These are phyloP conservation scores for Mycena rebaudengoi DNA, from an alignment of 768 basidiomycete species.

Conservation along the genomic window DNA sequence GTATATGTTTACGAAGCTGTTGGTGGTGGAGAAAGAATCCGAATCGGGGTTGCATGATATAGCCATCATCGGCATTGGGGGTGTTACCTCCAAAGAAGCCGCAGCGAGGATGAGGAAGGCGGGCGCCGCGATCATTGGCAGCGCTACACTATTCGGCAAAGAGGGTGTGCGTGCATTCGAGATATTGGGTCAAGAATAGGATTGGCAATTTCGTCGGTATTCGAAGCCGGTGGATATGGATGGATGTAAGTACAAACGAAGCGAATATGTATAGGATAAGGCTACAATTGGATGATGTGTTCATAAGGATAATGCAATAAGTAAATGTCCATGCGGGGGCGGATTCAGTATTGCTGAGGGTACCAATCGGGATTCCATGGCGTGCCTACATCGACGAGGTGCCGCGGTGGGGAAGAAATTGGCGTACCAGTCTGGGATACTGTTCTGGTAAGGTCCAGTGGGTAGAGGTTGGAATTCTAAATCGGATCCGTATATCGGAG, in stretches of 20 bases:
- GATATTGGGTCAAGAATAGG: slow-evolving; percentile 39
- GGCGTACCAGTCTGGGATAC: too few species aligned
- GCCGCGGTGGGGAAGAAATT: too few species aligned
- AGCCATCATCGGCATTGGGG: slow-evolving; percentile 82
- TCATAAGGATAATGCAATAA: slow-evolving; percentile 15
- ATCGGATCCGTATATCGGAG: too few species aligned
- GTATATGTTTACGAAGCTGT: slow-evolving; percentile 61
- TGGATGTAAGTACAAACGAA: not conserved
- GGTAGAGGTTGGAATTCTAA: too few species aligned
- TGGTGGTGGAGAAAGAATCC: slow-evolving; percentile 49
- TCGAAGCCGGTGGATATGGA: not conserved
- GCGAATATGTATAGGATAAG: not conserved
- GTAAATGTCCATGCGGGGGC: too few species aligned
- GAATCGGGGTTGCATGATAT: slow-evolving; percentile 54
- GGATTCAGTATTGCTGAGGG: too few species aligned
- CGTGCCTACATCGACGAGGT: too few species aligned
- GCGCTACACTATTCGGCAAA: slow-evolving; percentile 61
- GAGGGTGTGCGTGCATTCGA: slow-evolving; percentile 64
- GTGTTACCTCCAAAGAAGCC: slow-evolving; percentile 70
- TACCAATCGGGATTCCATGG: too few species aligned
- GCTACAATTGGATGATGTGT: slow-evolving; percentile 18
- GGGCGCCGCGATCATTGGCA: slow-evolving; percentile 77
- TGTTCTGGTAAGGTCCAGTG: too few species aligned
- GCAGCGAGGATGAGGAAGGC: slow-evolving; percentile 75
- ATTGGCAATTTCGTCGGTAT: too few species aligned